These are phyloP conservation scores for Reticulascus tulasneorum DNA, from an alignment of 2,329 filamentous ascomycete genomes.

Conservation along the genomic window DNA sequence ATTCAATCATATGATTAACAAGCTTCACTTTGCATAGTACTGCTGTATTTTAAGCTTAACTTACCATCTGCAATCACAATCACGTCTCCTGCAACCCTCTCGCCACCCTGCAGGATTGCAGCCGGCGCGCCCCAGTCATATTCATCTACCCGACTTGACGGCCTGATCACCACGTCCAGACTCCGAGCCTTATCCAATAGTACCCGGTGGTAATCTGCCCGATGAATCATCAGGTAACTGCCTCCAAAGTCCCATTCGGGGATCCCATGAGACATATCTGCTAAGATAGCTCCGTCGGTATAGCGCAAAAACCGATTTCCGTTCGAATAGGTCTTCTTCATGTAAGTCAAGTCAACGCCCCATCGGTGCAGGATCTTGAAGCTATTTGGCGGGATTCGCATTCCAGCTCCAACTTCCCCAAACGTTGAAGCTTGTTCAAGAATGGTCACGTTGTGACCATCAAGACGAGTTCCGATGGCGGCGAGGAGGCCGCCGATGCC, in stretches of 20 bases:
- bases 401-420: slow-evolving; percentile 16
- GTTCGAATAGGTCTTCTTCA: slow-evolving; percentile 14
- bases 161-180: not conserved
- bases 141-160: not conserved
- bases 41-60: not conserved
- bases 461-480: slow-evolving; percentile 8
- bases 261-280: slow-evolving; percentile 10
- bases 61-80: slow-evolving; percentile 2
- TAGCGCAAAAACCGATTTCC: slow-evolving; percentile 14
- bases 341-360: slow-evolving; percentile 12
- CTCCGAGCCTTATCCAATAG: slow-evolving; percentile 4
- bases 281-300: slow-evolving; percentile 9
- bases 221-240: slow-evolving; percentile 9
- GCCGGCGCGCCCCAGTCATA: slow-evolving; percentile 3
- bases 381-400: slow-evolving; percentile 14
- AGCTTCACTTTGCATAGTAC: not conserved
- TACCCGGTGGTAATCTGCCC: slow-evolving; percentile 14
- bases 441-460: slow-evolving; percentile 12
- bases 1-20: not conserved
- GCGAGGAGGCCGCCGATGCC: slow-evolving; percentile 13
- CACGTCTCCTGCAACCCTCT: not conserved
- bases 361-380: slow-evolving; percentile 12
- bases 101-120: not conserved
- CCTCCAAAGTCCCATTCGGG: slow-evolving; percentile 13
- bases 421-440: slow-evolving; percentile 11